Evolutionary conservation across 768 basidiomycete genomes (phyloP), one percentile per base, ranked within the genome.

Genomic region (Leucocoprinus birnbaumii): DNA sequence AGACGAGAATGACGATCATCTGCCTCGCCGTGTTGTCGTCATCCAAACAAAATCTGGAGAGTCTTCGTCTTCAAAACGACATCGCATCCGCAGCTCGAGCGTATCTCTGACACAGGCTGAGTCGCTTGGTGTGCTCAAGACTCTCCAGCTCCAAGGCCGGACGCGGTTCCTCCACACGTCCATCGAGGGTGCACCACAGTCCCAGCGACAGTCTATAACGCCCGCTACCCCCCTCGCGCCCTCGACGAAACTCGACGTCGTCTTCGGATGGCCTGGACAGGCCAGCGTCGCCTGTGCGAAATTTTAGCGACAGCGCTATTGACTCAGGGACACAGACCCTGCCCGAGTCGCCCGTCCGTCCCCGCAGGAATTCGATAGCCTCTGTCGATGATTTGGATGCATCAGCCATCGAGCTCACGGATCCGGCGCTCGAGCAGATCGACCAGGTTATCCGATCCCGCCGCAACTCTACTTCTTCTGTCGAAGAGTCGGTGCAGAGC

Each of bases 71-170:
- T 68, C 26, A 59, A 73, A 71, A 58, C 55, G 69, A 40, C 61
- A 71, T 19, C 80, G 80, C 38, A 68, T 74, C 7, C 80, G 87
- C 19, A 86, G 86, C 52, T 80, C 78, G 59, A 88, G 85, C 61
- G 71, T 88, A 2, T 82, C 84, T 1, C 65, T 82, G 55, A 71
- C 76, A 6, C 60, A 68, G 7, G 70, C 72, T 45, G 77, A 67
- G 64, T 77, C 64, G 43, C 70, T 81, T n/a, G 75, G 83, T 26
- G 84, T 90, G 10, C 64, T 91, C 38, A 75, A 82, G 58, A 79
- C 81, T 1, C 80, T 89, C 3, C 83, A 87, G 58, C 69, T 82
- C 7, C 85, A 88, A 59, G 77, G 83, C 10, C 80, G 84, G 10
- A 76, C 82, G 10, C 76, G 54, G 19, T 55, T 55, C 27, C 24